Base-by-base conservation (phyloP, 75 land plant species). In the Ceratopteris richardii region DNA sequence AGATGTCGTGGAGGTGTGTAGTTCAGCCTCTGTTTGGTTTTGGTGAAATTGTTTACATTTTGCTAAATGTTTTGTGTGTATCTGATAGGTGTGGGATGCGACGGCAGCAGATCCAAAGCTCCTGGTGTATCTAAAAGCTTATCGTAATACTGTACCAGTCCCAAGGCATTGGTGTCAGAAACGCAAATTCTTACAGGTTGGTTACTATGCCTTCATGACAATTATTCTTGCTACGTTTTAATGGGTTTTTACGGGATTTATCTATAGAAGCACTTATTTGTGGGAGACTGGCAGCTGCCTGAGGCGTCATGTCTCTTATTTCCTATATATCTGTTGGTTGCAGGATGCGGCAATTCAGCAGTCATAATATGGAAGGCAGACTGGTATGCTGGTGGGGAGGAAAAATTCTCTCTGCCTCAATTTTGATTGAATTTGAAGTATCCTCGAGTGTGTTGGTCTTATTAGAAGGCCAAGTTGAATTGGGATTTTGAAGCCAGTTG, bases 141-240 rank as follows among this genome's bases (percentile, higher is more conserved):
- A 94, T 58, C 69, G 97, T 46, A 95, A 95, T 51, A 90, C 97
- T 63, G 99, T 95, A 50, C 96, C 99, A 60, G 99, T 95, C n/a
- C 99, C 99, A 62, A 67, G 99, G 55, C 99, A 95, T 66, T 95
- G 99, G 99, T 95, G 85, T 71, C 98, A 94, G 57, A 94, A 94
- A 54, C 83, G 98, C 16, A 94, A 94, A 60, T 94, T 83, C 50
- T 79, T 94, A 54, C 99, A 95, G 92, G 99, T 90, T 56, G 71
- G 84, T 77, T 27, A 30, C 37, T 33, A 9, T 4, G 37, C 7
- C 37, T 9, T 9, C 37, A 3, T 33, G 37, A 9, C n/a, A n/a
- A n/a, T n/a, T n/a, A 33, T 33, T 3, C 9, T 4, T 33, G 37
- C 37, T 33, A 33, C n/a, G 9, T 33, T 33, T 33, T 4, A 33